A percentile compares a stretch with the other conserved stretches of the same genome.
These are phyloP conservation scores for Yamadazyma siamensis DNA, from an alignment of 1,139 yeast genomes.

Conservation along the genomic window DNA sequence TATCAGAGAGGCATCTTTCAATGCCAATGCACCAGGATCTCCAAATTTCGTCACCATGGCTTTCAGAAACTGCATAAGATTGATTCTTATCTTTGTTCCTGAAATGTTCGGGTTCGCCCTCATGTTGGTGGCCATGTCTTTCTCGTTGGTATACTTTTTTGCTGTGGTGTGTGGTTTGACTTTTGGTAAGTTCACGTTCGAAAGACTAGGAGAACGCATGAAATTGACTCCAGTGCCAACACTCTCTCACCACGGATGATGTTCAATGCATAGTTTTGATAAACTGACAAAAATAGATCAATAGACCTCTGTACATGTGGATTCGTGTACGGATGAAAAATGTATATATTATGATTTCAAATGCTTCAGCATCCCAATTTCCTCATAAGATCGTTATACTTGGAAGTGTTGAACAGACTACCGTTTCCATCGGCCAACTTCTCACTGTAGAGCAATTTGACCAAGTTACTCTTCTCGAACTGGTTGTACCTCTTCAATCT, in stretches of 20 bases:
- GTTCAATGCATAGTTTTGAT: no score
- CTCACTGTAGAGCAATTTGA: conserved; percentile 43
- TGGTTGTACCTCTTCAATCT: conserved; percentile 20
- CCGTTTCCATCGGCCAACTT: conserved; percentile 41
- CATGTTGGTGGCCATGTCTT: conserved; percentile 79
- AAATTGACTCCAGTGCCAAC: conserved; percentile 14
- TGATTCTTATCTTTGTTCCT: conserved; percentile 53
- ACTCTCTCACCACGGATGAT: conserved; percentile 11
- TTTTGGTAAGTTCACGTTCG: conserved; percentile 65
- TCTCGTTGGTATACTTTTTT: conserved; percentile 61
- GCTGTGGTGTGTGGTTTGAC: conserved; percentile 69
- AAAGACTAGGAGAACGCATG: conserved; percentile 39
- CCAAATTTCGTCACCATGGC: conserved; percentile 5
- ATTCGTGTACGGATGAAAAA: no score
- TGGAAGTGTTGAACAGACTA: conserved; percentile 36
- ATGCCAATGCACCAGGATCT: conserved; percentile 8
- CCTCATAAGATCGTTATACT: conserved; percentile 32
- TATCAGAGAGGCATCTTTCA: neutral
- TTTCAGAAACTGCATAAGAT: conserved; percentile 51
- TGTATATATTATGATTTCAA: no score
- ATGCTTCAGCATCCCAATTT: no score
- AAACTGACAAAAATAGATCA: no score
- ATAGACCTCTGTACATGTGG: no score
- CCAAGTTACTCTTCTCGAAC: conserved; percentile 32
- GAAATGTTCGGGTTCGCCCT: conserved; percentile 66